phyloP scores from a whole-genome alignment of 371 early-diverging fungal genomes.

The Umbelopsis sp. region DNA sequence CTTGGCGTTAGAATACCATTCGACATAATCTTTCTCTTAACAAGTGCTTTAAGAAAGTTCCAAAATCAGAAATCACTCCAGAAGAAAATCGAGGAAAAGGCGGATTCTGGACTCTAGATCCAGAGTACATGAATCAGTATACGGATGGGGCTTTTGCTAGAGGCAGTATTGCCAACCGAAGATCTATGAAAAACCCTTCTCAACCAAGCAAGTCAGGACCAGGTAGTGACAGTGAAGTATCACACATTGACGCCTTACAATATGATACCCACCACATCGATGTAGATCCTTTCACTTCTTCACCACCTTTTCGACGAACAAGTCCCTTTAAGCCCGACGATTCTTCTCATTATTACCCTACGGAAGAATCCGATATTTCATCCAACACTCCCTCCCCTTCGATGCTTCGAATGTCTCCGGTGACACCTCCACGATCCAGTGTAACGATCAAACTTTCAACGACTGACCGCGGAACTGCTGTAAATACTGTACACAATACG shows the following conservation, averaged over 20 bases:
- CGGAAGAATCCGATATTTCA: constrained; percentile 11
- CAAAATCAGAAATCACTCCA: constrained; percentile 54
- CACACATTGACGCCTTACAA: too few species aligned
- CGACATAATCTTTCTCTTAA: constrained; percentile 83
- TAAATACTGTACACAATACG: constrained; percentile 15
- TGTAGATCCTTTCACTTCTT: too few species aligned
- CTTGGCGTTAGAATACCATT: constrained; percentile 67
- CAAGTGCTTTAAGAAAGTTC: constrained; percentile 71
- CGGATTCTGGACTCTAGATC: constrained; percentile 64
- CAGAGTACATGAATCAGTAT: constrained; percentile 36
- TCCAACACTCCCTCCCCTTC: not conserved
- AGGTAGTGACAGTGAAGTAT: not conserved
- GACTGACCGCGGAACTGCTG: not conserved
- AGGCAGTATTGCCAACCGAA: constrained; percentile 26
- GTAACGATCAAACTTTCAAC: constrained; percentile 1
- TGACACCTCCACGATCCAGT: constrained; percentile 16
- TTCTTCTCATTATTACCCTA: not conserved
- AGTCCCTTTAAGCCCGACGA: not conserved
- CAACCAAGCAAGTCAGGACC: constrained; percentile 2
- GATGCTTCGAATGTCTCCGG: constrained; percentile 13
- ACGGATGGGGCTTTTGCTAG: constrained; percentile 38
- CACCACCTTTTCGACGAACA: too few species aligned
- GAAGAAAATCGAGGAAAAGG: constrained; percentile 56
- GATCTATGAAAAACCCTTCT: not conserved
- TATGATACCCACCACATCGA: too few species aligned